Evolutionary conservation across 768 basidiomycete species (phyloP), one percentile per base, ranked within the genome.

Genomic region (Leccinellum rugosiceps): DNA sequence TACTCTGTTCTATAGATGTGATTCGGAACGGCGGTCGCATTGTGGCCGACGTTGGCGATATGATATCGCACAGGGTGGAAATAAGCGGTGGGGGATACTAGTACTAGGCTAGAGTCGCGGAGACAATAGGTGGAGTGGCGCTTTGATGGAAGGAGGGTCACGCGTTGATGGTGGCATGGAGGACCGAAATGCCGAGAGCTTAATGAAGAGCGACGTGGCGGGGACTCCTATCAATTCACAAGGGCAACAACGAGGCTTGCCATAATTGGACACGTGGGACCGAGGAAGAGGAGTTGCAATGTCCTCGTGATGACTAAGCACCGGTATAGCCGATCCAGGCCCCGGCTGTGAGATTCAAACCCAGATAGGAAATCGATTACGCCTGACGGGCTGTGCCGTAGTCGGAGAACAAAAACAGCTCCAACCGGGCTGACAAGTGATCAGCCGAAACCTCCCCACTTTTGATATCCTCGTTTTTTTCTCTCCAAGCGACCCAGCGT

Each of bases 401-500:
- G 69, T 68, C 71, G 72, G 71, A 72, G 68, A 63, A 73, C 62
- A 55, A 72, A 72, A 72, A 65, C 34, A 61, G 63, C 65, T 71
- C 70, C 73, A 62, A 17, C 50, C 63, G 47, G 67, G 69, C 69
- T 69, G 67, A 69, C 69, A 9, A 52, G 41, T 52, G 65, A 71
- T 71, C 67, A 60, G 44, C 63, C 61, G 65, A 69, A 63, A n/a
- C n/a, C 66, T 65, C 64, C 68, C 64, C 69, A 25, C 56, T 70
- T 41, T 41, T 60, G 67, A 71, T 65, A 60, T 57, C 67, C 60
- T 63, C 67, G 44, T 65, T 63, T 66, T 66, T 64, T 65, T 52
- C 49, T 44, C 48, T n/a, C 55, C 23, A 30, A 9, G 8, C 19
- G 52, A 51, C 44, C 26, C 48, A 45, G 53, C 52, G 35, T 28